phyloP scores from a whole-genome alignment of 768 basidiomycete species.

The Pholiota molesta region DNA sequence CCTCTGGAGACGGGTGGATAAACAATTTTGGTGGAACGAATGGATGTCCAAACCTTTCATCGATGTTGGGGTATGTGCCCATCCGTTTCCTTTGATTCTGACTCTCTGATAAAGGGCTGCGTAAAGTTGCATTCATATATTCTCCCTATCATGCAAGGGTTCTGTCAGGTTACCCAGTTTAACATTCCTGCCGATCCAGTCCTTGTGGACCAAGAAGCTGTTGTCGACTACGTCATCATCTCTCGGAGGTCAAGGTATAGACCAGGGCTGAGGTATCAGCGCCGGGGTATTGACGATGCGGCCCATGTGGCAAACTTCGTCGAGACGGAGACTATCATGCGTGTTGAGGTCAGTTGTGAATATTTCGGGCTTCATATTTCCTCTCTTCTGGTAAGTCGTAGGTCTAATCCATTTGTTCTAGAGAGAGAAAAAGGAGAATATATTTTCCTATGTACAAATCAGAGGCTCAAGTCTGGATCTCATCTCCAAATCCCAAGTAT shows the following conservation, averaged over 20 bases:
- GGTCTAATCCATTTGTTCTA: slow-evolving; percentile 27
- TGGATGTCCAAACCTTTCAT: slow-evolving; percentile 83
- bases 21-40: slow-evolving; percentile 97
- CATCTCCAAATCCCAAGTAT: slow-evolving; percentile 9
- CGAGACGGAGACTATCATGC: slow-evolving; percentile 89
- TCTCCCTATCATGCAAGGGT: slow-evolving; percentile 92
- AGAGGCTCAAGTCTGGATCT: slow-evolving; percentile 79
- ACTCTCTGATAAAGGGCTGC: slow-evolving; percentile 1
- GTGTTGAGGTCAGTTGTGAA: slow-evolving; percentile 62
- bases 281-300: slow-evolving; percentile 91
- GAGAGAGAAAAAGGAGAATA: slow-evolving; percentile 75
- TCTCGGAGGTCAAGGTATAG: slow-evolving; percentile 88
- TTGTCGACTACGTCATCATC: slow-evolving; percentile 79
- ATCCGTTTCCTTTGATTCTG: neutral
- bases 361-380: neutral
- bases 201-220: slow-evolving; percentile 44
- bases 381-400: neutral
- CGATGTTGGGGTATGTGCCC: slow-evolving; percentile 74
- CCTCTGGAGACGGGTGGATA: slow-evolving; percentile 89
- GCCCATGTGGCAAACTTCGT: slow-evolving; percentile 96
- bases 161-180: slow-evolving; percentile 79
- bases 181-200: slow-evolving; percentile 54
- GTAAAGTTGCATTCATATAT: slow-evolving; percentile 79
- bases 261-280: slow-evolving; percentile 92
- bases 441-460: slow-evolving; percentile 89